Percentiles rank a stretch among this genome's conserved stretches.
phyloP scores from a whole-genome alignment of 108 stramenopile species.

The Seminavis robusta region DNA sequence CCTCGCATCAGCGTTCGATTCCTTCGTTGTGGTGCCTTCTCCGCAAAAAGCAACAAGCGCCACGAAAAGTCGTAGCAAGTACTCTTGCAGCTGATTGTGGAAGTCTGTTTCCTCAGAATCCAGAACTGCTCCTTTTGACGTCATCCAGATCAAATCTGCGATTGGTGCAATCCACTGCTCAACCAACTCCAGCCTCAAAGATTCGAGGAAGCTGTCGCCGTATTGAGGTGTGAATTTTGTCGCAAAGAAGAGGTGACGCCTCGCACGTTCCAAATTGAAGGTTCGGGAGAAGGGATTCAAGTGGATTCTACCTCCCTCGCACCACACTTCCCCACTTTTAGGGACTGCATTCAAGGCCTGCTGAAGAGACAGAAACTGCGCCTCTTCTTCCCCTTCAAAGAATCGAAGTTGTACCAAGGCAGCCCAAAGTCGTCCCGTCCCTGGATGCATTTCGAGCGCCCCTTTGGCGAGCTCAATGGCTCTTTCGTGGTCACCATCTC shows the following conservation, averaged over 20 bases:
- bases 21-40: neutral
- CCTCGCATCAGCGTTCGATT: neutral
- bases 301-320: constrained; percentile 88
- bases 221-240: constrained; percentile 98
- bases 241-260: constrained; percentile 87
- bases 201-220: constrained; percentile 93
- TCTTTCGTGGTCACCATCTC: constrained; percentile 52
- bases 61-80: constrained; percentile 1
- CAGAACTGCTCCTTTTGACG: constrained; percentile 16
- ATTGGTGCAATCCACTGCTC: constrained; percentile 66
- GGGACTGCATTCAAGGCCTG: constrained; percentile 90
- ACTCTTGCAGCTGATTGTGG: neutral
- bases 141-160: constrained; percentile 43
- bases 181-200: constrained; percentile 64
- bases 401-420: constrained; percentile 89
- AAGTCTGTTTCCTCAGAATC: neutral
- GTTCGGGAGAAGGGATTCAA: constrained; percentile 79
- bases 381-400: constrained; percentile 66
- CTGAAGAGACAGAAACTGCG: constrained; percentile 68
- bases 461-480: constrained; percentile 68
- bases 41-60: neutral
- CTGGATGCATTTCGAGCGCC: constrained; percentile 83
- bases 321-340: constrained; percentile 98
- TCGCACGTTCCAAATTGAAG: constrained; percentile 80
- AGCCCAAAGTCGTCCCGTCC: constrained; percentile 97